Conservation (phyloP, 768 basidiomycete species). For the Phaeotremella skinneri region DNA sequence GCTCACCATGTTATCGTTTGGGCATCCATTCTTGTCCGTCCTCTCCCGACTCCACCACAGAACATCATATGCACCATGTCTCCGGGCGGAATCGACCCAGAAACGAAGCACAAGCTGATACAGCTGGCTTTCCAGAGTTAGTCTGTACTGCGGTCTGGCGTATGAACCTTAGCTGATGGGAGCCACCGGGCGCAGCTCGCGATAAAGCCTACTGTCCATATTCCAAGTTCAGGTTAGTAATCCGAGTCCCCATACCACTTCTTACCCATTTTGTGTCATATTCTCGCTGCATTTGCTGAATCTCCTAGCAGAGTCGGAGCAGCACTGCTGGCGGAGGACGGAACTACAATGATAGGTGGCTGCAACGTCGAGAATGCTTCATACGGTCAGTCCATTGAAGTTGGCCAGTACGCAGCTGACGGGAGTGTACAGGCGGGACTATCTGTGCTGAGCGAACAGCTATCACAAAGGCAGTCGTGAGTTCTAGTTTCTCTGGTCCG, state of each 20-base stretch:
- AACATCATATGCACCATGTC: slow-evolving; percentile 6
- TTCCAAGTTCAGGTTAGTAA: slow-evolving; percentile 69
- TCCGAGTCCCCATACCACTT: background rate
- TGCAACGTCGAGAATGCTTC: slow-evolving; percentile 93
- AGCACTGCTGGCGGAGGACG: slow-evolving; percentile 66
- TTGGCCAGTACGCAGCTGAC: background rate
- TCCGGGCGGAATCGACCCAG: background rate
- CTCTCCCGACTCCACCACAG: background rate
- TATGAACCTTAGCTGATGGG: background rate
- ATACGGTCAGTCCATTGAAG: slow-evolving; percentile 61
- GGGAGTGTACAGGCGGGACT: slow-evolving; percentile 63
- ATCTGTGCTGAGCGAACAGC: slow-evolving; percentile 96
- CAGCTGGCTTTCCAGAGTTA: slow-evolving; percentile 27
- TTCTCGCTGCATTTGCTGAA: too few species aligned
- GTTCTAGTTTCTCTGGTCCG: slow-evolving; percentile 44
- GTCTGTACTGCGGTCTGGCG: background rate
- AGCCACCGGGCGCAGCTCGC: slow-evolving; percentile 44
- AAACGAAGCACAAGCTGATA: slow-evolving; percentile 34
- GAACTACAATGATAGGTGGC: slow-evolving; percentile 71
- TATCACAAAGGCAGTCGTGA: slow-evolving; percentile 85
- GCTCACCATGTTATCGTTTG: background rate
- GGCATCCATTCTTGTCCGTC: background rate
- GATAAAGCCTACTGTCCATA: slow-evolving; percentile 75
- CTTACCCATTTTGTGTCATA: too few species aligned
- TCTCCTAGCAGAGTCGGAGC: slow-evolving; percentile 73